phyloP scores from a whole-genome alignment of 2,329 filamentous ascomycete species.

The Pseudogymnoascus sp. region DNA sequence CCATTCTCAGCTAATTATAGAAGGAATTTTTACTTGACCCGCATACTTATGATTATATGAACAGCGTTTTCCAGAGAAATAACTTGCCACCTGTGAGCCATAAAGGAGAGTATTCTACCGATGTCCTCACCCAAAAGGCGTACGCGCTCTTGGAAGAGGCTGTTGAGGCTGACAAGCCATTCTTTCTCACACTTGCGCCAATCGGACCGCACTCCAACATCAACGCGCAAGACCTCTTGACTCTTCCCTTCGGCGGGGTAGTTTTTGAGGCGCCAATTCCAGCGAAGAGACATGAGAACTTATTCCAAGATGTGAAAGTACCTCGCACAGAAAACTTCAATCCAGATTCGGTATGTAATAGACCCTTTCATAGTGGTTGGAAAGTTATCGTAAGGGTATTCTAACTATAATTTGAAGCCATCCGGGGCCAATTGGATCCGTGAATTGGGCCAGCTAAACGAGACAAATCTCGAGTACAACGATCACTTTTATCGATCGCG shows the following conservation, averaged over 20 bases:
- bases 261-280: constrained; percentile 40
- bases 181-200: constrained; percentile 59
- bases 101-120: constrained; percentile 38
- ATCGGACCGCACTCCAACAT: constrained; percentile 56
- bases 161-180: constrained; percentile 44
- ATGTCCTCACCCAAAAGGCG: constrained; percentile 51
- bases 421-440: constrained; percentile 41
- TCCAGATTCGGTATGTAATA: constrained; percentile 41
- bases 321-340: constrained; percentile 60
- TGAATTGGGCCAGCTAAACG: constrained; percentile 33
- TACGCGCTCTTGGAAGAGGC: constrained; percentile 54
- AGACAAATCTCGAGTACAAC: constrained; percentile 36
- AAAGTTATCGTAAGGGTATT: constrained; percentile 6
- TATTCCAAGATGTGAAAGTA: constrained; percentile 51
- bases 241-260: constrained; percentile 12
- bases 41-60: constrained; percentile 59
- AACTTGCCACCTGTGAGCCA: constrained; percentile 45
- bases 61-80: constrained; percentile 55
- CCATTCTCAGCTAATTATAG: constrained; percentile 18
- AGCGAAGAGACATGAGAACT: constrained; percentile 49
- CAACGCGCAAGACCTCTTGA: constrained; percentile 25
- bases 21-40: constrained; percentile 56
- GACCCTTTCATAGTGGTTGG: background rate
- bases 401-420: constrained; percentile 21
- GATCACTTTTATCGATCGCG: constrained; percentile 45